Percentiles rank a stretch among this genome's conserved stretches.
Conservation (phyloP, 495 filamentous ascomycete genomes). For the Penicillium ochrochloron region DNA sequence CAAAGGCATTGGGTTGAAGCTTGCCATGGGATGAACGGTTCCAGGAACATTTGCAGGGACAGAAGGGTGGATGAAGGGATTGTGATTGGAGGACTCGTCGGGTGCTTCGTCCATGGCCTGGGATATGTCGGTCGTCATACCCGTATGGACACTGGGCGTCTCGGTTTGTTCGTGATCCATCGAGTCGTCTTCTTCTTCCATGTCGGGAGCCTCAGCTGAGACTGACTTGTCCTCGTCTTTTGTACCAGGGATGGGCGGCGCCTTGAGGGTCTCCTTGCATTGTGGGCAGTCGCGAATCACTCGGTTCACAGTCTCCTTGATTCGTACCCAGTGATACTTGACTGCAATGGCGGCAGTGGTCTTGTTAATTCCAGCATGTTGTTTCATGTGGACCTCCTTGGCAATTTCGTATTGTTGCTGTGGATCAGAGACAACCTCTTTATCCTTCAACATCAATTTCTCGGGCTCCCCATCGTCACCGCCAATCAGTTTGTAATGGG, state of each 20-base stretch:
- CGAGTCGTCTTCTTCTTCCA: constrained; percentile 24
- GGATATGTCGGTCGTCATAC: constrained; percentile 23
- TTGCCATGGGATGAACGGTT: constrained; percentile 42
- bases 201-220: constrained; percentile 27
- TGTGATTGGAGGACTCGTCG: constrained; percentile 35
- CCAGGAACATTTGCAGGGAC: constrained; percentile 34
- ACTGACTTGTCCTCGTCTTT: constrained; percentile 35
- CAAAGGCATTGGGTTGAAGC: constrained; percentile 47
- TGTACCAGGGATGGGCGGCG: constrained; percentile 41
- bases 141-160: background rate
- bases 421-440: constrained; percentile 93
- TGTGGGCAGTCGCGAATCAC: constrained; percentile 91
- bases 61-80: constrained; percentile 41
- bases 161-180: constrained; percentile 28
- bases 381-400: constrained; percentile 67
- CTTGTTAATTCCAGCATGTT: constrained; percentile 98
- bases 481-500: constrained; percentile 82
- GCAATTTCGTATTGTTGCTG: constrained; percentile 92
- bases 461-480: constrained; percentile 61
- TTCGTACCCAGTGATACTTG: constrained; percentile 96
- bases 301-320: constrained; percentile 94
- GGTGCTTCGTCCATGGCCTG: constrained; percentile 42
- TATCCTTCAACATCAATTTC: constrained; percentile 93
- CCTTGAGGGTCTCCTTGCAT: constrained; percentile 81
- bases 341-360: constrained; percentile 93